Evolutionary conservation across 139 green algal species (phyloP).

Genomic region (Chlamydomonas sphaeroides): DNA sequence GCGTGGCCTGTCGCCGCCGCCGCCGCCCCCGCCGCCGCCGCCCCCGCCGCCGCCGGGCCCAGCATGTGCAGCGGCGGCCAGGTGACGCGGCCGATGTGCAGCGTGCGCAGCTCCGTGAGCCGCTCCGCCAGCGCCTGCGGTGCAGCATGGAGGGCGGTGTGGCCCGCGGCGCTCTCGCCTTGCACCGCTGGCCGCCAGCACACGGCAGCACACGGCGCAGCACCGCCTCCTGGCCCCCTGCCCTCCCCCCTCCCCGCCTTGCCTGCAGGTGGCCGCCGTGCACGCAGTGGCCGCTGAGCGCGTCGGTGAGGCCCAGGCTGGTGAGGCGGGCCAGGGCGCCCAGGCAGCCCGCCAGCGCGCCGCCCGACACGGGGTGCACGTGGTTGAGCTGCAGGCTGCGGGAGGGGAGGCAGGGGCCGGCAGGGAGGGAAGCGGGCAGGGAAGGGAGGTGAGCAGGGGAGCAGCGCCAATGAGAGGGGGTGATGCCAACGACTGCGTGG

Average conservation of each 20-base stretch:
- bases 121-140: background rate
- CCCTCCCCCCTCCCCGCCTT: too few relatives aligned
- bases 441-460: too few relatives aligned
- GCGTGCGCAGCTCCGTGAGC: background rate
- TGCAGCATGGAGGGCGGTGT: too few relatives aligned
- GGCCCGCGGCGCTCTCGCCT: too few relatives aligned
- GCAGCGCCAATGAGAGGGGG: too few relatives aligned
- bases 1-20: too few relatives aligned
- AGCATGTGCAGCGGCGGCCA: conserved; percentile 5
- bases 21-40: background rate
- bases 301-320: conserved; percentile 5
- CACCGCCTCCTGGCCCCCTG: too few relatives aligned
- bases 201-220: too few relatives aligned
- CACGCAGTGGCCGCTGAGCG: conserved; percentile 8
- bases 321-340: background rate
- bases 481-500: too few relatives aligned
- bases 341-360: background rate
- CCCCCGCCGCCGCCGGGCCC: background rate
- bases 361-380: background rate
- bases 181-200: too few relatives aligned
- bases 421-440: too few relatives aligned
- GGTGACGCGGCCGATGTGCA: conserved; percentile 21
- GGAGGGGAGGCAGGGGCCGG: too few relatives aligned
- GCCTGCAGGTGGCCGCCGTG: background rate
- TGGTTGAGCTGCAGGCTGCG: conserved; percentile 15